These are phyloP conservation scores for Backusella psychrophila DNA, from an alignment of 192 early-diverging fungal species.

Conservation along the genomic window DNA sequence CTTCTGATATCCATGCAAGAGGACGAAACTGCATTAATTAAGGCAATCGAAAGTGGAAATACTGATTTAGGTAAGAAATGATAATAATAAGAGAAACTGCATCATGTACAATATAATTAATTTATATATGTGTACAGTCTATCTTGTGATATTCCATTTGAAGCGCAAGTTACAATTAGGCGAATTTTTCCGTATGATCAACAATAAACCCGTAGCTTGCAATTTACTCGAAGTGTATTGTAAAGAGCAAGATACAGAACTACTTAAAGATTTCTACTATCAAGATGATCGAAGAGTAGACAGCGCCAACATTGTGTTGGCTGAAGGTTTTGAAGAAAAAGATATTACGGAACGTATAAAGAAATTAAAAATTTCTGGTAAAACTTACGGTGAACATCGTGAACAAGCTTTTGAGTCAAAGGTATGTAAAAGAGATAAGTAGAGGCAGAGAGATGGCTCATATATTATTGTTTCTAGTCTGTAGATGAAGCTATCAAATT, in stretches of 20 bases:
- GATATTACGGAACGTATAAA: constrained; percentile 59
- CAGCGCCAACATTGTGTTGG: constrained; percentile 52
- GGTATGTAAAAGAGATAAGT: constrained; percentile 52
- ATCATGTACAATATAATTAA: not conserved
- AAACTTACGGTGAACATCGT: constrained; percentile 75
- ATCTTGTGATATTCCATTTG: constrained; percentile 88
- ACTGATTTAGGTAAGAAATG: constrained; percentile 75
- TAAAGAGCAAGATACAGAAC: constrained; percentile 66
- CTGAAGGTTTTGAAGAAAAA: constrained; percentile 53
- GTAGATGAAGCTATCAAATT: constrained; percentile 82
- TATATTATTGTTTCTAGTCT: constrained; percentile 43
- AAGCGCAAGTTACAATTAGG: constrained; percentile 78
- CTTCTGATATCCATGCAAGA: constrained; percentile 91
- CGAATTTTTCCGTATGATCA: constrained; percentile 90
- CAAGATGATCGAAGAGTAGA: constrained; percentile 86
- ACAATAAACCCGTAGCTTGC: constrained; percentile 78
- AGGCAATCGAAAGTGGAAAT: constrained; percentile 93
- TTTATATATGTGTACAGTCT: constrained; percentile 48
- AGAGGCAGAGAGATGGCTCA: constrained; percentile 65
- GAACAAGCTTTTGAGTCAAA: constrained; percentile 70
- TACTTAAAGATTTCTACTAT: constrained; percentile 94
- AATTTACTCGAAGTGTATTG: constrained; percentile 85
- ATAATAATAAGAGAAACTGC: not conserved
- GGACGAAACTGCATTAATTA: constrained; percentile 82
- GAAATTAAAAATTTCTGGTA: constrained; percentile 69